Base-by-base conservation (phyloP, 768 basidiomycete species). In the Lyophyllum semitale region DNA sequence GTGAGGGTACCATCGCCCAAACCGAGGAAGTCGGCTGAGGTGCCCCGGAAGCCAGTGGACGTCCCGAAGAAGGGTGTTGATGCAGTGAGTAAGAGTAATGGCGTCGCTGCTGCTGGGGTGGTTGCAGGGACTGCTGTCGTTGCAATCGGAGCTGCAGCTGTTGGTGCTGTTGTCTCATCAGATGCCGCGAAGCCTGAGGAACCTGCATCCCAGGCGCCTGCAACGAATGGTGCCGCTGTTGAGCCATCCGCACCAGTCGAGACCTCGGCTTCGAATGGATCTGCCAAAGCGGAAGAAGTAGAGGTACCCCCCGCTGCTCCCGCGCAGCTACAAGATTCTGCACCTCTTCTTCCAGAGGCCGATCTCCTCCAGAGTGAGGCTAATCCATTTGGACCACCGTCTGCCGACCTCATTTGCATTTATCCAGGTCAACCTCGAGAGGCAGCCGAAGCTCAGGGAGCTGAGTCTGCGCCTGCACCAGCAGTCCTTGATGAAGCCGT, bases 1-100 rank as follows among this genome's bases (percentile, higher is more conserved):
- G 56, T 71, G 48, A 68, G 64, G 45, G 53, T 71, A n/a, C 69
- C 71, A 4, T 66, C 65, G 27, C 61, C 69, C 3, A 66, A 69
- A 48, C 62, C 65, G 23, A 67, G 66, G 54, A 66, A 66, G 55
- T 73, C 66, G 46, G 52, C 59, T n/a, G 70, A 74, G 8, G 49
- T 57, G 11, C 44, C 53, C n/a, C 59, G 59, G 35, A 53, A 66
- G 43, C 51, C 64, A 8, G 59, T 60, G 17, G 65, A 65, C 51
- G 40, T 56, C 13, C 40, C 33, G 29, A 63, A 61, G 60, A 64
- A 64, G 48, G 52, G 62, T 29, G 47, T 42, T n/a, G 59, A 60
- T 1, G 45, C n/a, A 1, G 54, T 47, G 6, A 49, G 43, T 18
- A 53, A 53, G 47, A 57, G 42, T 7, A 55, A 58, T 26, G 58